These are phyloP conservation scores for Capsella bursapastoris DNA, from an alignment of 345 rosid genomes.

Conservation along the genomic window DNA sequence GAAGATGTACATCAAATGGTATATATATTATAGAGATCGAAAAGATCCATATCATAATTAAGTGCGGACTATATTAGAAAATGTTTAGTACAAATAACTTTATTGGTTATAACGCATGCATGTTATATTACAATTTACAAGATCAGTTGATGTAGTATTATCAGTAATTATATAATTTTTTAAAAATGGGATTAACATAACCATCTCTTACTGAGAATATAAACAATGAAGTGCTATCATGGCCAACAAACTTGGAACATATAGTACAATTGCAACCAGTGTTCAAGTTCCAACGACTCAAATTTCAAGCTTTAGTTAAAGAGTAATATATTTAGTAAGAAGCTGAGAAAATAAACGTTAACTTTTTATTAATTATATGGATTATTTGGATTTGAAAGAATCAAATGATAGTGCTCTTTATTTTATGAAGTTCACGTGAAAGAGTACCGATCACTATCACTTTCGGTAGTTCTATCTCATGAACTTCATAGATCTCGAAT, in stretches of 20 bases:
- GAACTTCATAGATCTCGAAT: slow-evolving; percentile 18
- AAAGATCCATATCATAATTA: neutral
- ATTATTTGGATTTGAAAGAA: slow-evolving; percentile 2
- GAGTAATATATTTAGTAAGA: neutral
- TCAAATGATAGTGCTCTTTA: neutral
- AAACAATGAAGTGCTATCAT: slow-evolving; percentile 18
- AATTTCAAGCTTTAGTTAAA: slow-evolving; percentile 23
- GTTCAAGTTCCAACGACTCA: slow-evolving; percentile 45
- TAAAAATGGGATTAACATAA: neutral
- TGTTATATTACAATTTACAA: neutral
- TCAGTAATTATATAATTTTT: neutral
- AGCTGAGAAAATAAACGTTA: neutral
- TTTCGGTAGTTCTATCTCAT: neutral
- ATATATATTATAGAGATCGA: neutral
- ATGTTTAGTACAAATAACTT: neutral
- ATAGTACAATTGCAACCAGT: slow-evolving; percentile 26
- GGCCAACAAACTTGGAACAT: slow-evolving; percentile 46
- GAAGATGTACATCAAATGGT: no score
- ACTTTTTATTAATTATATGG: neutral
- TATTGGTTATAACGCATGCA: neutral
- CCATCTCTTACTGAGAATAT: neutral
- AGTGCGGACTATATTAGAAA: neutral
- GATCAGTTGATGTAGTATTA: neutral
- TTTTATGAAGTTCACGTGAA: slow-evolving; percentile 3
- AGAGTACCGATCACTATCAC: neutral